phyloP scores from a whole-genome alignment of 768 basidiomycete genomes.

The Suillus cothurnatus region DNA sequence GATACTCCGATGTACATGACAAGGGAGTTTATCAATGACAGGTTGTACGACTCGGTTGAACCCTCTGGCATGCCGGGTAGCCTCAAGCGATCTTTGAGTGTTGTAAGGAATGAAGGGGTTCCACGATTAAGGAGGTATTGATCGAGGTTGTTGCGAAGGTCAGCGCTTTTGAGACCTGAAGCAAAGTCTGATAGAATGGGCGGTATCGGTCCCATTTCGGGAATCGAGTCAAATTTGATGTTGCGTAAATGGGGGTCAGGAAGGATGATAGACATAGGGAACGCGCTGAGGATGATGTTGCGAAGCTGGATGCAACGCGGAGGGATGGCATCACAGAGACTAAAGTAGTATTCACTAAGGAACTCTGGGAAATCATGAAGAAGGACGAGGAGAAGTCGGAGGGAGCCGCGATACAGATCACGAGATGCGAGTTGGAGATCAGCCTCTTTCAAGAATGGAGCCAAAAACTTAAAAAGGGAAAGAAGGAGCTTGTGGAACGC shows the following conservation, averaged over 20 bases:
- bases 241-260: constrained; percentile 87
- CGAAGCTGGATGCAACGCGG: constrained; percentile 92
- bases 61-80: constrained; percentile 48
- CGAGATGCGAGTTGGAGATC: constrained; percentile 80
- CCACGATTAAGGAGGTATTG: constrained; percentile 82
- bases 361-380: constrained; percentile 99
- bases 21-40: constrained; percentile 88
- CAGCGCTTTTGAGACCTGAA: constrained; percentile 75
- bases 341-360: constrained; percentile 95
- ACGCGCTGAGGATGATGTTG: constrained; percentile 95
- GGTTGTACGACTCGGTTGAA: constrained; percentile 70
- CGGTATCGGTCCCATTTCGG: constrained; percentile 93
- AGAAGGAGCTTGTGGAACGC: constrained; percentile 94
- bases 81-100: constrained; percentile 77
- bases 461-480: constrained; percentile 93
- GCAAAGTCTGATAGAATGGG: constrained; percentile 91
- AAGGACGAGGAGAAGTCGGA: constrained; percentile 90
- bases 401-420: constrained; percentile 87
- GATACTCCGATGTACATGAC: constrained; percentile 97
- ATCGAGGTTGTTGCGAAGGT: constrained; percentile 80
- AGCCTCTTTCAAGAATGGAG: constrained; percentile 85
- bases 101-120: constrained; percentile 68
- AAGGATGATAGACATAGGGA: constrained; percentile 77
- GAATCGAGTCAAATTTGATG: constrained; percentile 70
- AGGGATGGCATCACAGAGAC: constrained; percentile 92